Evolutionary conservation across 108 stramenopile species (phyloP), one percentile per base, ranked within the genome.

Genomic region (Discostella stelligeroides): DNA sequence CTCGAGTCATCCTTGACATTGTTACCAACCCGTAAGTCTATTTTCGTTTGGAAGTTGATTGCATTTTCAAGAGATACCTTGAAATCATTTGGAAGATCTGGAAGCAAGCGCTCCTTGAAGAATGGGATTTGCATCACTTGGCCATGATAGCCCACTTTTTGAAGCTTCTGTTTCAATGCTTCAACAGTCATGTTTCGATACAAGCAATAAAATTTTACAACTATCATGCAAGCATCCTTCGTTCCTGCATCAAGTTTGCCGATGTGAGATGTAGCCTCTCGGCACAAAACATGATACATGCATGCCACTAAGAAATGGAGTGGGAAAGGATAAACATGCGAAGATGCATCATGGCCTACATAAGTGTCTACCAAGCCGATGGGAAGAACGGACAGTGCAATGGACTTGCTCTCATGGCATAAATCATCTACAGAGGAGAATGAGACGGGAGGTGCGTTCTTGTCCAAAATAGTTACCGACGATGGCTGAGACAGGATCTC

Each of bases 301-400:
- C 90, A 94, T 12, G 82, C 76, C 17, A 90, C 90, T 18, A 94
- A 80, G 65, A 73, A 94, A 9, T 63, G n/a, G 8, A 94, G 81
- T 24, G 88, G 84, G 42, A 88, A 94, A 28, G 93, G 93, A 72
- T 90, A 94, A 23, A 74, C 68, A 25, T 84, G 71, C 17, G 70
- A 39, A 20, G 21, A 57, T 55, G 64, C 41, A 28, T 68, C 62
- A 40, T 70, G 46, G 17, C 88, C 82, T 21, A 78, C 65, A 42
- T 88, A 66, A 17, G 64, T 58, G 1, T 87, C 85, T 42, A 81
- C 84, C 64, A 70, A 54, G 15, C 45, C 28, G 24, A 84, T 86
- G 45, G 93, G 93, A 39, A 94, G 34, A 0, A 87, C 86, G 17
- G 86, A 73, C n/a, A 88, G 56, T 6, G 85, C 80, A 50, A 86